A percentile compares a stretch with the other conserved stretches of the same genome.
Conservation (phyloP, 805 yeast genomes). For the Lachancea thermotolerans region DNA sequence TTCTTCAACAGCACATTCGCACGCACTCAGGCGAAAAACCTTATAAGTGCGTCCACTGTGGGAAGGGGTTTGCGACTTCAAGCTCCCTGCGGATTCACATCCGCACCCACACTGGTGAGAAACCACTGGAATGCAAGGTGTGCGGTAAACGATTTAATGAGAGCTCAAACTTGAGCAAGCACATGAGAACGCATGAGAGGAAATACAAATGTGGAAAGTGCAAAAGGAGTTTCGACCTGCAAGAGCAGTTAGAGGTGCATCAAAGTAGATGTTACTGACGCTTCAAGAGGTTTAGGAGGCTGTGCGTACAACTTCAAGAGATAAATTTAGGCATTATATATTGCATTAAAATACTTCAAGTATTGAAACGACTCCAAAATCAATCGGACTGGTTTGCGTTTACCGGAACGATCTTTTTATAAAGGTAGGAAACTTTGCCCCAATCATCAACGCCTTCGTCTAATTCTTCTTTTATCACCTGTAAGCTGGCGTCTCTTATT, state of each 20-base stretch:
- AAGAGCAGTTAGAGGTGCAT: conserved; percentile 39
- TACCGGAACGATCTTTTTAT: conserved; percentile 21
- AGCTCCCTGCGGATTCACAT: conserved; percentile 78
- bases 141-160: conserved; percentile 86
- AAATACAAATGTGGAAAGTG: conserved; percentile 46
- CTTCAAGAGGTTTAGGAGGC: background rate
- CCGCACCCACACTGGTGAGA: conserved; percentile 85
- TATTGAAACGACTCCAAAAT: background rate
- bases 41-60: conserved; percentile 63
- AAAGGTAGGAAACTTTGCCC: conserved; percentile 59
- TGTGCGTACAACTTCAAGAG: too few species aligned
- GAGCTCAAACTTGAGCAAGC: conserved; percentile 82
- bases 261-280: conserved; percentile 11
- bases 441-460: conserved; percentile 81
- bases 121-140: conserved; percentile 74
- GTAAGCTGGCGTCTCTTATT: conserved; percentile 32
- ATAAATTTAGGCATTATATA: background rate
- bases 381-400: too few species aligned
- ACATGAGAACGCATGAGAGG: conserved; percentile 69
- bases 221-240: conserved; percentile 44
- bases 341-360: background rate
- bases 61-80: conserved; percentile 72
- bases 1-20: conserved; percentile 74
- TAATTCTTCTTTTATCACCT: conserved; percentile 31
- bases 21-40: conserved; percentile 91